Conservation (phyloP, 2,329 filamentous ascomycete species). For the Trichoderma koningii region DNA sequence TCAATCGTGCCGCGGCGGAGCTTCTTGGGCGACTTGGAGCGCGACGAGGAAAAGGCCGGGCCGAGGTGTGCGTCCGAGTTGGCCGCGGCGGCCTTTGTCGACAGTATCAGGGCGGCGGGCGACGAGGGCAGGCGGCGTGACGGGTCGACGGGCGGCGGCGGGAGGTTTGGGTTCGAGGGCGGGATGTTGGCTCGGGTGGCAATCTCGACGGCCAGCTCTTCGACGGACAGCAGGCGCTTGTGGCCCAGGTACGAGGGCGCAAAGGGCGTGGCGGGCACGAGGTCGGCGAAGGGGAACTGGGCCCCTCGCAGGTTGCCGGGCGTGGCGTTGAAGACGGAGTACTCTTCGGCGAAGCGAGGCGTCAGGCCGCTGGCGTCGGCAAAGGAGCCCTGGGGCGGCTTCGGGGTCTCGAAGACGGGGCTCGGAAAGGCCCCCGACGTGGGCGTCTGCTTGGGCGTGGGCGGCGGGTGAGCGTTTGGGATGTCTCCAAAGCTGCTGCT, state of each 20-base stretch:
- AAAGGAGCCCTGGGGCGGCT: conserved; percentile 49
- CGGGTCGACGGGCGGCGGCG: conserved; percentile 61
- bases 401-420: conserved; percentile 60
- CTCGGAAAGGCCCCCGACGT: conserved; percentile 56
- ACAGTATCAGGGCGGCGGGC: conserved; percentile 47
- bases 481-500: conserved; percentile 58
- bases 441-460: conserved; percentile 60
- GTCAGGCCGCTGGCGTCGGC: conserved; percentile 58
- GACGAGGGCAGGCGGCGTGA: conserved; percentile 61
- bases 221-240: conserved; percentile 56
- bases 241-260: conserved; percentile 39
- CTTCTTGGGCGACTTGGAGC: conserved; percentile 47
- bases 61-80: conserved; percentile 36
- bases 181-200: conserved; percentile 65
- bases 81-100: conserved; percentile 37
- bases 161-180: conserved; percentile 54
- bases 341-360: conserved; percentile 65
- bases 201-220: conserved; percentile 52
- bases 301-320: conserved; percentile 58
- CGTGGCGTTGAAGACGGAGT: conserved; percentile 66
- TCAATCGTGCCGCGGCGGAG: conserved; percentile 46
- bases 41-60: conserved; percentile 33
- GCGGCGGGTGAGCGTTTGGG: conserved; percentile 61
- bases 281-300: conserved; percentile 50
- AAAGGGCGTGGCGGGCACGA: conserved; percentile 44